Evolutionary conservation across 1,284 basidiomycete genomes (phyloP), one percentile per base, ranked within the genome.

Genomic region (Cutaneotrichosporon daszewskae): DNA sequence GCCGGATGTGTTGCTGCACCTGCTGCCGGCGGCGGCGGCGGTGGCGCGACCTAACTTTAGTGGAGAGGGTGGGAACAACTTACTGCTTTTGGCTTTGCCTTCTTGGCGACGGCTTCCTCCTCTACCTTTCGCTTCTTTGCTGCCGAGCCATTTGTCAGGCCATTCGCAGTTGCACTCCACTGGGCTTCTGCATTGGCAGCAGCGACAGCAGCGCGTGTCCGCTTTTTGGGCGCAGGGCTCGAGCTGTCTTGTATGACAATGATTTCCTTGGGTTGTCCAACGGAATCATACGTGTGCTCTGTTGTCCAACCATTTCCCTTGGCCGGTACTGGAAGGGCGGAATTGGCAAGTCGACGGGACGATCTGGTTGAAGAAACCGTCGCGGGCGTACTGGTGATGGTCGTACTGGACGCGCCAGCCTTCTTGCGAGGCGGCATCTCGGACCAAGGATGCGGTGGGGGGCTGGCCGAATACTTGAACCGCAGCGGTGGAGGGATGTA

Each of bases 1-100:
- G 68, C 43, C 43, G 84, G 75, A 43, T 78, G 74, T 17, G 51
- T 34, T 2, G 47, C 29, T 32, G 32, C 23, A 4, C 34, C 12
- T n/a, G 48, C 39, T 22, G 41, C 37, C 4, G 43, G 23, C 8
- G 46, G 23, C 20, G 32, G 35, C n/a, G n/a, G n/a, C n/a, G n/a
- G n/a, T n/a, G n/a, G n/a, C n/a, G n/a, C n/a, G n/a, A n/a, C n/a
- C n/a, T n/a, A n/a, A n/a, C n/a, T n/a, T n/a, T n/a, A n/a, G 22
- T 40, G 50, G 37, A 38, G 35, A 29, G 17, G 31, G 41, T 25
- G 42, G 51, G 16, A 38, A 40, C n/a, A 36, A n/a, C 22, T 40
- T 24, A 17, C 22, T 23, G 39, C n/a, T 18, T 64, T 63, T 3
- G 51, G 51, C 48, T 68, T 68, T 11, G 51, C 39, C 55, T 60